Evolutionary conservation across 2,329 filamentous ascomycete species (phyloP).

Genomic region (Teratosphaeria pseudoeucalypti): DNA sequence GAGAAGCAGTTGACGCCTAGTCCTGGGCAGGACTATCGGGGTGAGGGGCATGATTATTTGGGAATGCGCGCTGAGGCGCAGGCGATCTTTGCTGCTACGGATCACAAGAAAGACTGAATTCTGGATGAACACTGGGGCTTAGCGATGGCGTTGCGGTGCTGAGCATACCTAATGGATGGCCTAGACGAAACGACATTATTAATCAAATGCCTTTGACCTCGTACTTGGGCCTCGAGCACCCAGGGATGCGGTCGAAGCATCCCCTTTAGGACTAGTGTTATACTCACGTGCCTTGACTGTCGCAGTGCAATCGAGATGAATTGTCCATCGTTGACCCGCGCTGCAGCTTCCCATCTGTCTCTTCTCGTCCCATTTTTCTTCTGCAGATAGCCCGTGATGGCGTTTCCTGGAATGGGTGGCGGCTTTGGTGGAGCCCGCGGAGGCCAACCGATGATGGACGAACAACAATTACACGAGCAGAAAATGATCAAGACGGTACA

Average conservation of each 20-base stretch:
- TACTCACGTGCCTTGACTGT: not conserved
- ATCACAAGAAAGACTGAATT: constrained; percentile 10
- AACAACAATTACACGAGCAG: constrained; percentile 32
- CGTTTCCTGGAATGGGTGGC: constrained; percentile 14
- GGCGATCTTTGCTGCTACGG: constrained; percentile 3
- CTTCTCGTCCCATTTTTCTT: not conserved
- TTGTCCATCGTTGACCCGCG: not conserved
- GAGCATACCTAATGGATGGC: not conserved
- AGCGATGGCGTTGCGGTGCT: not conserved
- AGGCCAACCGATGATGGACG: constrained; percentile 13
- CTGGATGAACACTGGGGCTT: not conserved
- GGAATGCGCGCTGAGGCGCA: constrained; percentile 16
- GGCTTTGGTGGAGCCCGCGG: constrained; percentile 5
- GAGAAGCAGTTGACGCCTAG: constrained; percentile 58
- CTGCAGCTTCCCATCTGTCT: not conserved
- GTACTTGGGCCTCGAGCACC: not conserved
- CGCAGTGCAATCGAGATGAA: not conserved
- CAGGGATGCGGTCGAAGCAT: not conserved
- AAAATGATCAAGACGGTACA: constrained; percentile 38
- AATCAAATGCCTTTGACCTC: not conserved
- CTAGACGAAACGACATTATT: not conserved
- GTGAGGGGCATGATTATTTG: constrained; percentile 16
- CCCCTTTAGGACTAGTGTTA: not conserved
- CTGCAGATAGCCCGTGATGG: constrained; percentile 30
- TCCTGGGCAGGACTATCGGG: constrained; percentile 16